Conservation (phyloP, 2,329 filamentous ascomycete genomes). For the Nannizziopsis arthrosporioides region DNA sequence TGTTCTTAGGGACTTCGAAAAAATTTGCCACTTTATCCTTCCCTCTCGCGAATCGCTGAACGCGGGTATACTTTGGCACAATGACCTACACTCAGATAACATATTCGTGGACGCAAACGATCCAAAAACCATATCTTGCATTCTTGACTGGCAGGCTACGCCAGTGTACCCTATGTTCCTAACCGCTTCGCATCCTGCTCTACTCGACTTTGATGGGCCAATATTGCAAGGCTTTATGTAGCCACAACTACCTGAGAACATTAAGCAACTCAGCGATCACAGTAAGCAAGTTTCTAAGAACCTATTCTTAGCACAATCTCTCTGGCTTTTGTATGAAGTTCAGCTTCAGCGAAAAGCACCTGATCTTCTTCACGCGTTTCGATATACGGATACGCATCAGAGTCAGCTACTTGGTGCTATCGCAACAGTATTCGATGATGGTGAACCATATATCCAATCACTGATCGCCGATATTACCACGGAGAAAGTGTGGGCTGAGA, state of each 20-base stretch:
- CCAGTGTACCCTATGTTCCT: conserved; percentile 16
- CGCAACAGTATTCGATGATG: too few species aligned
- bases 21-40: conserved; percentile 24
- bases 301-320: too few species aligned
- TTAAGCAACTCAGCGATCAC: conserved; percentile 14
- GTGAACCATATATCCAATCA: too few species aligned
- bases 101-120: conserved; percentile 26
- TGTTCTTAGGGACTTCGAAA: conserved; percentile 25
- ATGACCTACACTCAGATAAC: conserved; percentile 31
- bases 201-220: conserved; percentile 19
- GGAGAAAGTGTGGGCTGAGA: too few species aligned
- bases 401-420: too few species aligned
- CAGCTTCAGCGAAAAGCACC: too few species aligned
- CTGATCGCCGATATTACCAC: too few species aligned
- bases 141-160: conserved; percentile 20
- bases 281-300: conserved; percentile 9
- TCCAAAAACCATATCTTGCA: conserved; percentile 14
- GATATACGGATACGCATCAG: too few species aligned
- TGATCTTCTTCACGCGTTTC: too few species aligned
- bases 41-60: conserved; percentile 17
- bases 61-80: conserved; percentile 30
- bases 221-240: conserved; percentile 13
- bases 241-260: conserved; percentile 15
- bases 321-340: too few species aligned
- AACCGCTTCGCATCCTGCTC: conserved; percentile 14